Conservation (phyloP, 1,284 basidiomycete species). For the Malassezia slooffiae region DNA sequence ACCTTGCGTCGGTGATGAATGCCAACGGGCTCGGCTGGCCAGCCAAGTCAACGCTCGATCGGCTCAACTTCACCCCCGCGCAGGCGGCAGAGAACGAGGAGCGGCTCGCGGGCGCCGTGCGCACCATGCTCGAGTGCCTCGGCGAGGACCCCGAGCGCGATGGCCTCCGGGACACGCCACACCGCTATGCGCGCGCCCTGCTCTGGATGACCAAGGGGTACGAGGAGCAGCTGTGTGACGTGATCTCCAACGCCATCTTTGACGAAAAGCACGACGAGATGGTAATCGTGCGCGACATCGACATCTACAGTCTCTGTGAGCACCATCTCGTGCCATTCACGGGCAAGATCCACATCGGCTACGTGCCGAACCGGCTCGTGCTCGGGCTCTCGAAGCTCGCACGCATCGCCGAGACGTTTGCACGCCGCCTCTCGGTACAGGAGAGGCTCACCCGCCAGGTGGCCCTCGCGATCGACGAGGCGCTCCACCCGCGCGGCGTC, state of each 20-base stretch:
- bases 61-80: conserved; percentile 32
- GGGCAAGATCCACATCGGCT: conserved; percentile 65
- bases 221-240: conserved; percentile 77
- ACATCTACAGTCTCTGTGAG: conserved; percentile 93
- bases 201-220: conserved; percentile 99
- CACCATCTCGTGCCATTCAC: conserved; percentile 98
- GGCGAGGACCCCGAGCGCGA: conserved; percentile 95
- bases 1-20: conserved; percentile 36
- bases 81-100: conserved; percentile 41
- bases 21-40: conserved; percentile 44
- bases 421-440: conserved; percentile 87
- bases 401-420: conserved; percentile 93
- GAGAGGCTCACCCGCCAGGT: conserved; percentile 96
- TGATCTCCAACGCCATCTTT: conserved; percentile 97
- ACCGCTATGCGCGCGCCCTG: conserved; percentile 89
- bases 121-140: conserved; percentile 88
- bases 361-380: conserved; percentile 91
- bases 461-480: conserved; percentile 90
- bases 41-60: conserved; percentile 33
- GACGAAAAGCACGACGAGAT: conserved; percentile 99
- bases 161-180: conserved; percentile 79
- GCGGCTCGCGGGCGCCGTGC: conserved; percentile 71
- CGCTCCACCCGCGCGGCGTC: conserved; percentile 91
- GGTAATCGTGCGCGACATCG: conserved; percentile 96
- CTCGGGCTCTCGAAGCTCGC: conserved; percentile 95